Base-by-base conservation (phyloP, 805 yeast genomes). In the Zygosaccharomyces lentus region DNA sequence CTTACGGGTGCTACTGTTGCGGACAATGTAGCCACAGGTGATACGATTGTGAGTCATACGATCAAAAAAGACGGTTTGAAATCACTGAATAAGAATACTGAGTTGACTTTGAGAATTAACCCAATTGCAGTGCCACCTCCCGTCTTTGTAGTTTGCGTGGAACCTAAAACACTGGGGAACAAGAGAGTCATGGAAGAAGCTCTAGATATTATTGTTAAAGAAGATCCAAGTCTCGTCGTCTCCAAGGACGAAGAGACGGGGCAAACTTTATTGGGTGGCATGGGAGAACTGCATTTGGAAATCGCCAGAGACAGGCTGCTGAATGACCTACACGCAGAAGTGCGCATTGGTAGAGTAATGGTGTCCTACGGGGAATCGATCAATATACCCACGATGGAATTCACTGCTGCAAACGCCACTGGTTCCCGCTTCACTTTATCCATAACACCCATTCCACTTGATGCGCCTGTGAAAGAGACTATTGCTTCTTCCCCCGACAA, bases 271-370 rank as follows among this genome's bases (percentile, higher is more conserved):
- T 83, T 93, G 60, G 86, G 96, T 47, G 99, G 99, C 55, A 90
- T 91, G 96, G 99, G 99, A 51, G 99, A 93, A 60, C 72, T 93
- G 39, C 99, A 93, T 67, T 72, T 93, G 41, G 98, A 93, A 55
- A 89, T 93, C 53, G 85, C 93, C 1, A 75, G 74, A 39, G 93
- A 87, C 56, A 73, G 97, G 45, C 73, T 89, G 34, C 67, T 87
- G n/a, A 77, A 77, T 35, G 96, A 88, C 47, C 73, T 89, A 75
- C 83, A 84, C 62, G 96, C 95, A 2, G 80, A 82, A 46, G 84
- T 87, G 1, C 82, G 81, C 26, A 74, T 88, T 32, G 89, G 96
- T 37, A 82, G 82, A 43, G 87, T 93, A 16, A 87, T 81, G 70
- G 96, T 93, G 4, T 85, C 97, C 0, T 91, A 86, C 64, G 88